Evolutionary conservation across 2,329 filamentous ascomycete genomes (phyloP), one percentile per base, ranked within the genome.

Genomic region (Didymella pinodella): DNA sequence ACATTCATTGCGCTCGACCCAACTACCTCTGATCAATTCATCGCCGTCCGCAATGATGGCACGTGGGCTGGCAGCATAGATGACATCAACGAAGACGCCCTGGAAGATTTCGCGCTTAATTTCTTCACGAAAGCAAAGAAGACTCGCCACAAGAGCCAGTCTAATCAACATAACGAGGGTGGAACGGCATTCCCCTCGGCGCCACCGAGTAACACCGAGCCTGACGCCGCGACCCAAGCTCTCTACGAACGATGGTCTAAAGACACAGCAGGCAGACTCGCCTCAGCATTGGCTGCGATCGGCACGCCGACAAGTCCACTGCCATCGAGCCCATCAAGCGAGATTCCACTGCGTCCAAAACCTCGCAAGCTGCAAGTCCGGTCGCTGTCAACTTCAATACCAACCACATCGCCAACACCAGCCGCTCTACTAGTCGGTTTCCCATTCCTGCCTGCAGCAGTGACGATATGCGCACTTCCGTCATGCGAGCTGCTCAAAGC

Each of bases 21-120:
- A 4, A 65, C 65, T 4, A 66, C 57, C 4, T 38, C 65, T 1
- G 73, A 77, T 34, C 74, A 77, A 52, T 77, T 77, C 56, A 63
- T 77, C 22, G 74, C 72, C 0, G 70, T 77, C 20, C 66, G 73
- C 7, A 65, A 68, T 14, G 72, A 75, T 36, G 68, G 74, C 1
- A 75, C 72, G 5, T 77, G 75, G 75, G 70, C 73, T 5, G 75
- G 74, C 0, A 71, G 71, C 0, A 76, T 75, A 8, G 73, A 75
- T 41, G 75, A 75, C 26, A 57, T 59, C 20, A 74, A 73, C 38
- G 71, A 73, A 52, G 68, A 72, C n/a, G 73, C 74, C 0, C 55
- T 77, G 0, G 67, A 74, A 50, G 51, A 61, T 0, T 76, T 76
- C 41, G 71, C 69, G 0, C 46, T 66, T 4, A 75, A 75, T 28